Conservation (phyloP, 768 basidiomycete genomes). For the Mycena galopus region DNA sequence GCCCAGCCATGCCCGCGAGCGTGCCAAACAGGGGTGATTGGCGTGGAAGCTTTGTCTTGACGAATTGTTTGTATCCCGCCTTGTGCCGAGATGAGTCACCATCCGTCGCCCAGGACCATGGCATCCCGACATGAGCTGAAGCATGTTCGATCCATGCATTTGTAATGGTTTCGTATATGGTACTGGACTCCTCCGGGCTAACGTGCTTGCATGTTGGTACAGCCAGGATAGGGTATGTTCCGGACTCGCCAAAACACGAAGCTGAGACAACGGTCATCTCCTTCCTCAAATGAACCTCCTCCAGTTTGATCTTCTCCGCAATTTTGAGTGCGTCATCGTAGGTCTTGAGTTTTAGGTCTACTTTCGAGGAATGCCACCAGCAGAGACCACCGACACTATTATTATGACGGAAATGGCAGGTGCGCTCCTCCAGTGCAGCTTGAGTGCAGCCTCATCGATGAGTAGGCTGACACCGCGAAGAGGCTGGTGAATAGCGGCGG, state of each 20-base stretch:
- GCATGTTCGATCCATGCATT: not conserved
- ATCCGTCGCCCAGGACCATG: slow-evolving; percentile 37
- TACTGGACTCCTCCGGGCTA: no score
- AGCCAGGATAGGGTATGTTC: slow-evolving; percentile 30
- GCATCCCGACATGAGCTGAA: slow-evolving; percentile 10
- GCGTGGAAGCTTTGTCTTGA: not conserved
- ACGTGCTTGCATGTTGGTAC: not conserved
- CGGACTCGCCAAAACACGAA: slow-evolving; percentile 1
- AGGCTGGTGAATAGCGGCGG: not conserved
- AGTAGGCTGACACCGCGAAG: slow-evolving; percentile 20
- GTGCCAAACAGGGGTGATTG: slow-evolving; percentile 13
- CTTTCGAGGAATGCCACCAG: slow-evolving; percentile 14
- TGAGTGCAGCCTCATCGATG: slow-evolving; percentile 33
- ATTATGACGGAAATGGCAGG: slow-evolving; percentile 2
- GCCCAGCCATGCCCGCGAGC: slow-evolving; percentile 20
- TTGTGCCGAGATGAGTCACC: slow-evolving; percentile 29
- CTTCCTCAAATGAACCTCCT: slow-evolving; percentile 19
- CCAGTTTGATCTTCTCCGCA: not conserved
- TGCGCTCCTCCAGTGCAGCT: slow-evolving; percentile 25
- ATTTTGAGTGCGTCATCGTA: slow-evolving; percentile 19
- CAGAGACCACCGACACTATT: slow-evolving; percentile 32
- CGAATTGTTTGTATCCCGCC: slow-evolving; percentile 25
- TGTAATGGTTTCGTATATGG: no score
- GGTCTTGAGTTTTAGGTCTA: not conserved
- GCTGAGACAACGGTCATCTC: slow-evolving; percentile 31